Percentiles rank a stretch among this genome's conserved stretches.
phyloP scores from a whole-genome alignment of 805 yeast species.

The Ogataea philodendri region DNA sequence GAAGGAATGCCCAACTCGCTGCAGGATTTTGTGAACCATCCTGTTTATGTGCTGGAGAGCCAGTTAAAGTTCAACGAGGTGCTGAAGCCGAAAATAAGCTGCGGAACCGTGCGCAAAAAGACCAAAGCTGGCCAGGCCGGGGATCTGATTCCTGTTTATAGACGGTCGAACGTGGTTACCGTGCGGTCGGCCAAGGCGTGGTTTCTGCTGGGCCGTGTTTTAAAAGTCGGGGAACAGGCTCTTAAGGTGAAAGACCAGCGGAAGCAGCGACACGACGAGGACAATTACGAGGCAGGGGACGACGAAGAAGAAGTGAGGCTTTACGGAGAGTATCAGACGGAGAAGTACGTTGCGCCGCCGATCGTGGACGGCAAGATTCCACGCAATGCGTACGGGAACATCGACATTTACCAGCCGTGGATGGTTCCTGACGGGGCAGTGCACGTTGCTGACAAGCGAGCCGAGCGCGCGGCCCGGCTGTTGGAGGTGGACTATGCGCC shows the following conservation, averaged over 20 bases:
- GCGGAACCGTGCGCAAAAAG: slow-evolving; percentile 64
- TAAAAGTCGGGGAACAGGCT: slow-evolving; percentile 71
- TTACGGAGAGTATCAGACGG: slow-evolving; percentile 79
- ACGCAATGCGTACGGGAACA: slow-evolving; percentile 77
- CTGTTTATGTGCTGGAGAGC: slow-evolving; percentile 74
- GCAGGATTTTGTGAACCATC: slow-evolving; percentile 84
- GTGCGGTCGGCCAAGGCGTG: slow-evolving; percentile 79
- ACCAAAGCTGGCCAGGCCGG: slow-evolving; percentile 40
- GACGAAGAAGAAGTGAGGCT: slow-evolving; percentile 59
- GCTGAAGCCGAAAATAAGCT: slow-evolving; percentile 60
- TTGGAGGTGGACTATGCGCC: slow-evolving; percentile 77
- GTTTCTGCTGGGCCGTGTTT: slow-evolving; percentile 75
- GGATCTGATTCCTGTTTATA: slow-evolving; percentile 58
- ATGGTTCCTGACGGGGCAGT: slow-evolving; percentile 86
- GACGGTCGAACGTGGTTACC: slow-evolving; percentile 58
- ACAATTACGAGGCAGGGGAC: slow-evolving; percentile 27
- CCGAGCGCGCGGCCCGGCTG: slow-evolving; percentile 68
- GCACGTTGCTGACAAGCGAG: slow-evolving; percentile 52
- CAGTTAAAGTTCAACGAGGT: slow-evolving; percentile 74
- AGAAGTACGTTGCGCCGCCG: slow-evolving; percentile 63
- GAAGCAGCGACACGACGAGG: slow-evolving; percentile 25
- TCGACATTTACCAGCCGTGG: slow-evolving; percentile 70
- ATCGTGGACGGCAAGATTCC: slow-evolving; percentile 65
- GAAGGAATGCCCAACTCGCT: slow-evolving; percentile 89
- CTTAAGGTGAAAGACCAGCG: slow-evolving; percentile 42